Conservation (phyloP, 805 yeast genomes). For the Starmerella khaoyaiensis region DNA sequence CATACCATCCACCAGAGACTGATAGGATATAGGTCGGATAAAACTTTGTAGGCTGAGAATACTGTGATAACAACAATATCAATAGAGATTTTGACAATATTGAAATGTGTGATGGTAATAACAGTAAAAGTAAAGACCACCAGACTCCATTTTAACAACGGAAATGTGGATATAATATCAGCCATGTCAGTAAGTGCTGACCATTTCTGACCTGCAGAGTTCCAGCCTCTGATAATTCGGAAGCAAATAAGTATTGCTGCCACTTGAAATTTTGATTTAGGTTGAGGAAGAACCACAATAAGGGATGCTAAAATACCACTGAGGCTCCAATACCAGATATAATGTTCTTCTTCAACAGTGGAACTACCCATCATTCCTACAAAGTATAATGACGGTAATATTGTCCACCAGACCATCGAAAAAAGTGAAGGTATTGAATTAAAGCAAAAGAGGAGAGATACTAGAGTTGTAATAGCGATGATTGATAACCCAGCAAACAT, state of each 20-base stretch:
- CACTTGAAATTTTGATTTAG: conserved; percentile 4
- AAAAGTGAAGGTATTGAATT: conserved; percentile 17
- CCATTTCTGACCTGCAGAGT: conserved; percentile 78
- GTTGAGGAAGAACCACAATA: neutral
- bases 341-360: conserved; percentile 90
- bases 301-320: conserved; percentile 26
- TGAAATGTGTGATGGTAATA: neutral
- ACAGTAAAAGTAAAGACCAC: neutral
- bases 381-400: conserved; percentile 32
- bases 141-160: conserved; percentile 18
- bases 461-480: conserved; percentile 26
- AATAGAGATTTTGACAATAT: neutral
- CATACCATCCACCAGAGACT: conserved; percentile 8
- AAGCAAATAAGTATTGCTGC: conserved; percentile 20
- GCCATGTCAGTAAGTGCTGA: conserved; percentile 39
- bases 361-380: conserved; percentile 70
- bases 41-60: conserved; percentile 42
- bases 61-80: conserved; percentile 19
- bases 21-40: conserved; percentile 34
- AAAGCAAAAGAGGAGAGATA: conserved; percentile 19
- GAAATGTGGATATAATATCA: conserved; percentile 29
- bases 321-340: conserved; percentile 80
- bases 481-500: conserved; percentile 35
- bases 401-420: conserved; percentile 19
- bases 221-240: conserved; percentile 69